Evolutionary conservation across 441 rosid species (phyloP), one percentile per base, ranked within the genome.

Genomic region (Omphalea diandra): DNA sequence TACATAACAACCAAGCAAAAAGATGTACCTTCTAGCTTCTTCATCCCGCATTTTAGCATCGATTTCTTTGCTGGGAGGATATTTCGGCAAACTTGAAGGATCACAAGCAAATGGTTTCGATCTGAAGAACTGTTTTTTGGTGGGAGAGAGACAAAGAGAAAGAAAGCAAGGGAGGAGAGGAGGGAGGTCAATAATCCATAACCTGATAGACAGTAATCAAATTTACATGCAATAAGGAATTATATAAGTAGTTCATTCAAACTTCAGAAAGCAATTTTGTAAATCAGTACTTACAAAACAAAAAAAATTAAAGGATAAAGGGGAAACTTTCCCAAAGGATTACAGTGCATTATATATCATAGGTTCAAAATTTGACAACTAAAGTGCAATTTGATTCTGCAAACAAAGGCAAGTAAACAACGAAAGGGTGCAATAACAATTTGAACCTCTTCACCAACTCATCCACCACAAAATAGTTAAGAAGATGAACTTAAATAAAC

Each of bases 61-160:
- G 64, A 94, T 86, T 83, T 91, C 97, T 80, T 91, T 94, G 79
- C 92, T 90, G n/a, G 96, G 97, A 80, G 97, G 92, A 82, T 91
- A 94, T 69, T 87, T 91, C 36, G 96, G 97, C 78, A 91, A 79
- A 77, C 74, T 64, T 67, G 92, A 86, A 67, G 96, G 93, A 74
- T 94, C 95, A 44, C 97, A 91, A 59, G 93, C 87, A 79, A 81
- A 79, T 11, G 96, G 97, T 49, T 84, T 81, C 57, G 90, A 78
- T 49, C 83, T 75, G 69, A 91, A 91, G 77, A 77, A 88, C 98
- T 93, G 85, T 49, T 6, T 59, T 44, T 20, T n/a, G 9, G 15
- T 2, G 15, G 59, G 38, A 53, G 44, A 36, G 55, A 63, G 33
- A 65, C 22, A 15, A 17, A 15, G 20, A 46, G 50, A 10, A 3